A percentile compares a stretch with the other conserved stretches of the same genome.
phyloP scores from a whole-genome alignment of 2,329 filamentous ascomycete species.

The Orbilia quercus region DNA sequence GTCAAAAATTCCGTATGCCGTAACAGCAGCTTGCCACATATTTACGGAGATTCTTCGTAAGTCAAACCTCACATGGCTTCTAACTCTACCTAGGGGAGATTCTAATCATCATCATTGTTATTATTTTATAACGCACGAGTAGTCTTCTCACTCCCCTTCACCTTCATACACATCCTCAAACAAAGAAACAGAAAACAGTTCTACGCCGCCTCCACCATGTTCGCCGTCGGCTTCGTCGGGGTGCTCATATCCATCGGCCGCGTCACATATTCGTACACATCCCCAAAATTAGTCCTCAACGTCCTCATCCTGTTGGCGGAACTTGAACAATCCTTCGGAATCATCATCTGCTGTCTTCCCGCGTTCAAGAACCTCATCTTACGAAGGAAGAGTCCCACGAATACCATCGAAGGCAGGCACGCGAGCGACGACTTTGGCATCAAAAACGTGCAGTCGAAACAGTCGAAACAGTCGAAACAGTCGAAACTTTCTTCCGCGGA shows the following conservation, averaged over 20 bases:
- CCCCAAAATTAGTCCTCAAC: not conserved
- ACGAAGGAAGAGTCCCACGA: constrained; percentile 1
- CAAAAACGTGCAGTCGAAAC: too few relatives aligned
- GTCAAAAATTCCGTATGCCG: constrained; percentile 8
- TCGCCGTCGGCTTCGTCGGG: constrained; percentile 36
- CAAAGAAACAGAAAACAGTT: constrained; percentile 32
- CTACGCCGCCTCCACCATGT: constrained; percentile 22
- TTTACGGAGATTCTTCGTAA: constrained; percentile 34
- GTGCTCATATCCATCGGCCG: constrained; percentile 26
- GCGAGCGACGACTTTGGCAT: not conserved
- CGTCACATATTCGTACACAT: constrained; percentile 6
- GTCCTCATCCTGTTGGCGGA: constrained; percentile 9
- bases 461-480: too few relatives aligned
- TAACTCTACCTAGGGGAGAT: not conserved
- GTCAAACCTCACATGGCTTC: not conserved
- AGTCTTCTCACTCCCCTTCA: constrained; percentile 36
- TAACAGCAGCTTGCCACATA: constrained; percentile 13
- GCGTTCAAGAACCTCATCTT: constrained; percentile 26
- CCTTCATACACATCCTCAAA: constrained; percentile 32
- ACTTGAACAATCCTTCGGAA: constrained; percentile 37
- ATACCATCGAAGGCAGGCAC: not conserved
- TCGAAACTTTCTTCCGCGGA: too few relatives aligned
- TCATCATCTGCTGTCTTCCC: constrained; percentile 40
- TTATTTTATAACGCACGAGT: not conserved
- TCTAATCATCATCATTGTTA: too few relatives aligned